Evolutionary conservation across 768 basidiomycete species (phyloP).

Genomic region (Mycena chlorophos): DNA sequence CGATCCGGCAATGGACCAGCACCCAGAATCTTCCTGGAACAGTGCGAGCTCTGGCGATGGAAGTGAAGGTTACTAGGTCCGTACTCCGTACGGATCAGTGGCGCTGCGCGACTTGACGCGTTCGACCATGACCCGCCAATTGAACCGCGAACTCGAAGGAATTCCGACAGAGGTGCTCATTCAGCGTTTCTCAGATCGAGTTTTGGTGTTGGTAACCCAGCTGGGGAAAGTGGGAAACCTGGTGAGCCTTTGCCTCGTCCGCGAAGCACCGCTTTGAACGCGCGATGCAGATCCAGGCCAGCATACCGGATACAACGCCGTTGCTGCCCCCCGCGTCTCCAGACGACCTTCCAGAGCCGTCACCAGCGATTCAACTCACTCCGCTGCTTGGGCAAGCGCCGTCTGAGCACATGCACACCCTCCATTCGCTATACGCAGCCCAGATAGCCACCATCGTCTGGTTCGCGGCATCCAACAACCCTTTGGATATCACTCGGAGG

Average conservation of each 20-base stretch:
- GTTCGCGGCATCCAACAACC: constrained; percentile 47
- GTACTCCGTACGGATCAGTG: too few species aligned
- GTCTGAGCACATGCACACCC: constrained; percentile 63
- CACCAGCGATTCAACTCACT: constrained; percentile 72
- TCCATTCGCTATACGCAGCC: constrained; percentile 80
- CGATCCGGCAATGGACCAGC: too few species aligned
- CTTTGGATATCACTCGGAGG: constrained; percentile 46
- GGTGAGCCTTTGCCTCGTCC: constrained; percentile 43
- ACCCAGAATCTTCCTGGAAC: too few species aligned
- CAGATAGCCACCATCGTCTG: constrained; percentile 88
- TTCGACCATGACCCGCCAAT: constrained; percentile 48
- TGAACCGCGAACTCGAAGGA: constrained; percentile 53
- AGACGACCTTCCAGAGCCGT: constrained; percentile 56
- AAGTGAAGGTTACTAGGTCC: too few species aligned
- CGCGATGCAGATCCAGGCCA: constrained; percentile 76
- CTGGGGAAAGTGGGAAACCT: constrained; percentile 87
- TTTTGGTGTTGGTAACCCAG: constrained; percentile 87
- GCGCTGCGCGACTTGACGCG: too few species aligned
- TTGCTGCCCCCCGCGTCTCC: constrained; percentile 40
- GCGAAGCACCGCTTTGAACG: constrained; percentile 7
- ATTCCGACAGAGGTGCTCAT: constrained; percentile 71
- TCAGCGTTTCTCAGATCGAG: constrained; percentile 77
- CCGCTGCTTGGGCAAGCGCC: constrained; percentile 76
- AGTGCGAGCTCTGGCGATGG: too few species aligned
- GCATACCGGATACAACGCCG: constrained; percentile 63